Conservation (phyloP, 306 rosid species). For the Fragaria ananassa region DNA sequence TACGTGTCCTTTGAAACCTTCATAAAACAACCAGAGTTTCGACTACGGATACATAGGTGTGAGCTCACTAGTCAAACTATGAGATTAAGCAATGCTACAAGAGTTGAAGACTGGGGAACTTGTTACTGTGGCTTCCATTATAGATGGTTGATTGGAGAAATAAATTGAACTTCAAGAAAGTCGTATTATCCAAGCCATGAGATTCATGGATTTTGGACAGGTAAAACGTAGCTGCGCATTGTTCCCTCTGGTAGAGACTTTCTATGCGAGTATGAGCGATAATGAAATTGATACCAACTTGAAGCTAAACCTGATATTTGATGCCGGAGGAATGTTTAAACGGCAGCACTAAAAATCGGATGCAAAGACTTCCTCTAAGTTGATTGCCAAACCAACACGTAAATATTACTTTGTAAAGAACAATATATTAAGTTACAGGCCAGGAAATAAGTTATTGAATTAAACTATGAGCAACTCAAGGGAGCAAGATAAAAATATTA, state of each 20-base stretch:
- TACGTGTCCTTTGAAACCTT: too few relatives aligned
- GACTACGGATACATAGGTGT: too few relatives aligned
- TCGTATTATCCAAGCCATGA: too few relatives aligned
- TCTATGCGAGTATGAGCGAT: background rate
- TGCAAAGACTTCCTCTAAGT: background rate
- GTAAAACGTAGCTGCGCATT: background rate
- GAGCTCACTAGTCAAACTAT: too few relatives aligned
- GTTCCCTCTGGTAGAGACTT: background rate
- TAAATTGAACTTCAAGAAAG: too few relatives aligned
- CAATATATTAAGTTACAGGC: background rate
- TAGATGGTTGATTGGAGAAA: too few relatives aligned
- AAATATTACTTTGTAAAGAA: background rate
- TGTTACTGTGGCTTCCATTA: too few relatives aligned
- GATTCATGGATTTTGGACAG: too few relatives aligned
- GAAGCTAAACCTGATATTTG: background rate
- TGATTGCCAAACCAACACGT: slow-evolving; percentile 1
- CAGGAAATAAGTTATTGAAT: background rate
- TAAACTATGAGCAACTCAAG: slow-evolving; percentile 12
- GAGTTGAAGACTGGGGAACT: too few relatives aligned
- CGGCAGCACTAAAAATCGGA: background rate
- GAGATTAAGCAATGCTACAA: too few relatives aligned
- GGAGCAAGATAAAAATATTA: slow-evolving; percentile 21
- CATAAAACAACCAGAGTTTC: too few relatives aligned
- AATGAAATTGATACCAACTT: background rate
- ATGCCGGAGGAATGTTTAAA: background rate